Conservation (phyloP, 352 stramenopile genomes). For the Globisporangium nodosum region DNA sequence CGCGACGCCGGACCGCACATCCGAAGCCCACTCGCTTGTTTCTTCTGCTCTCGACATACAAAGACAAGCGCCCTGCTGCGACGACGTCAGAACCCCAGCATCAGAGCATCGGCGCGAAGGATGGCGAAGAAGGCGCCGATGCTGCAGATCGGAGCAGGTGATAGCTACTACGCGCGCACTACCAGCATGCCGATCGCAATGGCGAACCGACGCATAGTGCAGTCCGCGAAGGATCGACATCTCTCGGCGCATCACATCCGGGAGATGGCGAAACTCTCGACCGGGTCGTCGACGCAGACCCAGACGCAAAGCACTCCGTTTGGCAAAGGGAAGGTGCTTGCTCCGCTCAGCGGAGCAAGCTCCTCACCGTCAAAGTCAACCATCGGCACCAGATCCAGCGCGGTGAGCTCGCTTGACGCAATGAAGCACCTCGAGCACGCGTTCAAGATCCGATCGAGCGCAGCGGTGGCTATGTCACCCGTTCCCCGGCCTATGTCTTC, state of each 20-base stretch:
- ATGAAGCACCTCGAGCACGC: slow-evolving; percentile 27
- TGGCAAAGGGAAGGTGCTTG: neutral
- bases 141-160: slow-evolving; percentile 21
- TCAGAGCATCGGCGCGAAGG: neutral
- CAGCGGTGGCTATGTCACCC: slow-evolving; percentile 7
- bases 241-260: slow-evolving; percentile 45
- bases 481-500: slow-evolving; percentile 37
- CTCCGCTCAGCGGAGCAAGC: no score
- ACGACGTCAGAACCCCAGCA: neutral
- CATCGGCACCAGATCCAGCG: slow-evolving; percentile 17
- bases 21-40: no score
- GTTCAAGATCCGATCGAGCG: slow-evolving; percentile 16
- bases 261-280: slow-evolving; percentile 41
- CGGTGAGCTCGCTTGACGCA: slow-evolving; percentile 18
- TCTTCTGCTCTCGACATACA: neutral
- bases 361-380: slow-evolving; percentile 13
- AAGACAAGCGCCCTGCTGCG: neutral
- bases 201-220: slow-evolving; percentile 21
- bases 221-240: slow-evolving; percentile 27
- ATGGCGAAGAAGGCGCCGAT: slow-evolving; percentile 9
- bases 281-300: neutral
- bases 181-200: slow-evolving; percentile 32
- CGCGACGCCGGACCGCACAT: no score
- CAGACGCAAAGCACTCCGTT: neutral
- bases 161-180: slow-evolving; percentile 15